These are phyloP conservation scores for Zymoseptoria brevis DNA, from an alignment of 2,329 filamentous ascomycete species.

Conservation along the genomic window DNA sequence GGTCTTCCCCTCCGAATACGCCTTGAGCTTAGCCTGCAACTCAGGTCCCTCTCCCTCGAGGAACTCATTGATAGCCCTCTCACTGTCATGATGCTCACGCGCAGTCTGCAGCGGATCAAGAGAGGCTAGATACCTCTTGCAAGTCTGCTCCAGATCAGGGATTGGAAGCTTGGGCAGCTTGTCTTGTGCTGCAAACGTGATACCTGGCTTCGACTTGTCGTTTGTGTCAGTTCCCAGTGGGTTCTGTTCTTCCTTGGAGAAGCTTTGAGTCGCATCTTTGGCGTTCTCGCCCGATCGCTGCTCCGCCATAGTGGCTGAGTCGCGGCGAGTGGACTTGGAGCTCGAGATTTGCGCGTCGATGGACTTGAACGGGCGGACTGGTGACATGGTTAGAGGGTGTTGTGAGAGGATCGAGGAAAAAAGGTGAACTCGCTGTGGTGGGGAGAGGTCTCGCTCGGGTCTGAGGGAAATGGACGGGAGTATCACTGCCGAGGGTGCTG, in stretches of 20 bases:
- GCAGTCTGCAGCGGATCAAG: slow-evolving; percentile 72
- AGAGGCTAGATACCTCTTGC: slow-evolving; percentile 69
- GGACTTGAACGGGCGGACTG: slow-evolving; percentile 41
- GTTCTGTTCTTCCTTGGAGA: slow-evolving; percentile 39
- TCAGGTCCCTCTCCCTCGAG: slow-evolving; percentile 70
- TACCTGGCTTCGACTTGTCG: slow-evolving; percentile 56
- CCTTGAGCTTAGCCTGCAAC: slow-evolving; percentile 80
- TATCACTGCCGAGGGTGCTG: neutral
- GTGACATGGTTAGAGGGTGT: slow-evolving; percentile 42
- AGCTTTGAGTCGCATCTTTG: slow-evolving; percentile 46
- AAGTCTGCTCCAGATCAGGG: slow-evolving; percentile 72
- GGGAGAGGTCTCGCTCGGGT: neutral
- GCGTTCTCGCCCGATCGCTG: slow-evolving; percentile 43
- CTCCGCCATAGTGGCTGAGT: slow-evolving; percentile 34
- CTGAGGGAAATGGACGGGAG: neutral
- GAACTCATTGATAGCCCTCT: slow-evolving; percentile 73
- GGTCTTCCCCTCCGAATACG: slow-evolving; percentile 80
- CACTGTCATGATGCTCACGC: slow-evolving; percentile 77
- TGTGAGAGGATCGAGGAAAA: neutral
- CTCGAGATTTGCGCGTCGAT: slow-evolving; percentile 20
- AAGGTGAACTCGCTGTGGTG: too few species aligned
- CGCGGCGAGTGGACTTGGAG: slow-evolving; percentile 14
- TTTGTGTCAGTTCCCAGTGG: slow-evolving; percentile 44
- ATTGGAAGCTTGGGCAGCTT: slow-evolving; percentile 87
- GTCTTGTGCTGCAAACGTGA: slow-evolving; percentile 86